Percentiles rank a stretch among this genome's conserved stretches.
Conservation (phyloP, 345 rosid species). For the Euphorbia lathyris region DNA sequence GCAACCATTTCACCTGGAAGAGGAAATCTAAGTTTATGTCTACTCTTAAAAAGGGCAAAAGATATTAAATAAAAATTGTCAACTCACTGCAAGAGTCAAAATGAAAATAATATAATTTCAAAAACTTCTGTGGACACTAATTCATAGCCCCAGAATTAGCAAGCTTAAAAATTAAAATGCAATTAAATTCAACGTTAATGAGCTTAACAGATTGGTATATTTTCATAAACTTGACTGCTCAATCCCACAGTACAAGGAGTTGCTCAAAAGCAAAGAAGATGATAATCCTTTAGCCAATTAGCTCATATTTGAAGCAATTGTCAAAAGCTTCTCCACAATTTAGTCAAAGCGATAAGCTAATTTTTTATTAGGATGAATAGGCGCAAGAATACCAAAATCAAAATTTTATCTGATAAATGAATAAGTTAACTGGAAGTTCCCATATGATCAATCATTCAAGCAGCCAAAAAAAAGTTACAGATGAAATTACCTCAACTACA, state of each 20-base stretch:
- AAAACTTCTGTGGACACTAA: neutral
- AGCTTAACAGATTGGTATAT: neutral
- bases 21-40: neutral
- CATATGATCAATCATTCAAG: too few species aligned
- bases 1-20: slow-evolving; percentile 74
- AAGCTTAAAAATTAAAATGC: neutral
- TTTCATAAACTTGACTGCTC: neutral
- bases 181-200: neutral
- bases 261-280: neutral
- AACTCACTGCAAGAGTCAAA: neutral
- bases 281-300: neutral
- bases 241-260: neutral
- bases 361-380: neutral
- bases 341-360: neutral
- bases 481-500: slow-evolving; percentile 68
- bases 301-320: neutral
- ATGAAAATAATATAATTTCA: neutral
- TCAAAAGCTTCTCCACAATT: neutral
- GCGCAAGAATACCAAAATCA: too few species aligned
- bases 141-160: neutral
- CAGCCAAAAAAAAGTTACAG: neutral
- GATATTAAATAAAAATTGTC: neutral
- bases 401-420: neutral
- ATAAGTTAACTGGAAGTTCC: neutral
- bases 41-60: neutral